These are phyloP conservation scores for Gracilaria vermiculophylla DNA, from an alignment of 23 red algal genomes.

Conservation along the genomic window DNA sequence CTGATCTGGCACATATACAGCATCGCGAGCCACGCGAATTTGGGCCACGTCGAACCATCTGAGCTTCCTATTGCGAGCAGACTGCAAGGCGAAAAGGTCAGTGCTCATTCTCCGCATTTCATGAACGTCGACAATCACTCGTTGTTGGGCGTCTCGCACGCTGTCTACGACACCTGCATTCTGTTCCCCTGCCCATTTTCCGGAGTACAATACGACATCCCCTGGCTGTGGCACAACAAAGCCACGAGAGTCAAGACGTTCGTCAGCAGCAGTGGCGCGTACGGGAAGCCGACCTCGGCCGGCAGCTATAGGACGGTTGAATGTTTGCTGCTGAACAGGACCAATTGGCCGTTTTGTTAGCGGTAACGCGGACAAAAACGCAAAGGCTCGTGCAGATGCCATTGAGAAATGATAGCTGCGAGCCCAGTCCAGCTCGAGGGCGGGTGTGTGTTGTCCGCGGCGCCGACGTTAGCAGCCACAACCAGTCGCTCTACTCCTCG, in stretches of 20 bases:
- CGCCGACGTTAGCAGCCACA: too few species aligned
- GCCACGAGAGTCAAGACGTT: slow-evolving; percentile 40
- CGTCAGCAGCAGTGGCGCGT: background rate
- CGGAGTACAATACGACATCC: slow-evolving; percentile 80
- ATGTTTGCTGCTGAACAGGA: background rate
- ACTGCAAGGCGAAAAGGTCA: slow-evolving; percentile 59
- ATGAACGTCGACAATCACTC: slow-evolving; percentile 67
- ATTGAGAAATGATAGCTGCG: background rate
- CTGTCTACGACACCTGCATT: slow-evolving; percentile 70
- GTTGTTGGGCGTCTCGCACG: slow-evolving; percentile 45
- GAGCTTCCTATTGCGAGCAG: slow-evolving; percentile 8
- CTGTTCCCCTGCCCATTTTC: slow-evolving; percentile 75
- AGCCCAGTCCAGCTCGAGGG: background rate
- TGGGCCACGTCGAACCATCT: slow-evolving; percentile 67
- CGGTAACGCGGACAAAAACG: background rate
- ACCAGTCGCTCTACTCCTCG: too few species aligned
- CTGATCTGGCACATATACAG: slow-evolving; percentile 54
- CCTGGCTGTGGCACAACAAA: slow-evolving; percentile 72
- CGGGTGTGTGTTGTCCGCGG: too few species aligned
- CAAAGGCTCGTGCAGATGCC: background rate
- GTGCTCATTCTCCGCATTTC: slow-evolving; percentile 53
- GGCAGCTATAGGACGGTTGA: background rate
- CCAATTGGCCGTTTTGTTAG: background rate
- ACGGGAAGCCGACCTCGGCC: background rate
- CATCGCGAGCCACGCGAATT: slow-evolving; percentile 48